phyloP scores from a whole-genome alignment of 257 asterid species.

The Coffea canephora region DNA sequence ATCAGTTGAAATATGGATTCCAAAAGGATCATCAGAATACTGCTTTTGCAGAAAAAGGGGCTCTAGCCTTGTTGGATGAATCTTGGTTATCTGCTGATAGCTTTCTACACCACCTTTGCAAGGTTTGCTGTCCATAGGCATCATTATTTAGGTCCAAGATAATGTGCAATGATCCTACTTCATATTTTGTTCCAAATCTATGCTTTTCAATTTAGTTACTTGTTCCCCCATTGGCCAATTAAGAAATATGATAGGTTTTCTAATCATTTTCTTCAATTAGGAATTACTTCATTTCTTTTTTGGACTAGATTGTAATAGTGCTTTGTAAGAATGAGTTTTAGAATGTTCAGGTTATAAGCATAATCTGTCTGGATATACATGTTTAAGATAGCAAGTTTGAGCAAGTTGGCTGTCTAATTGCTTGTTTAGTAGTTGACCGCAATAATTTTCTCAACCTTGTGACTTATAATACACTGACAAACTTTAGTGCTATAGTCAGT shows the following conservation, averaged over 20 bases:
- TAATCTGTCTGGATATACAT: neutral
- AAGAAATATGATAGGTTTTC: neutral
- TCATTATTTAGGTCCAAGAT: neutral
- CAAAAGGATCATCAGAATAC: conserved; percentile 50
- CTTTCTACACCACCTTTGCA: conserved; percentile 81
- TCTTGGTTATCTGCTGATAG: conserved; percentile 86
- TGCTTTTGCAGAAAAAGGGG: conserved; percentile 42
- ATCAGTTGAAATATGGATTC: conserved; percentile 78
- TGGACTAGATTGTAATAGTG: no score
- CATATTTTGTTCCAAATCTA: neutral
- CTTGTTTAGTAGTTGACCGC: neutral
- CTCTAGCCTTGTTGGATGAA: conserved; percentile 63
- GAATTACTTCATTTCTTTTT: neutral
- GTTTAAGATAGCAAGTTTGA: neutral
- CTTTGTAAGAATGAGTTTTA: neutral
- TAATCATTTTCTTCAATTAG: neutral
- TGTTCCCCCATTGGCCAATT: neutral
- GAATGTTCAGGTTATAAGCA: neutral
- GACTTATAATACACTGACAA: neutral
- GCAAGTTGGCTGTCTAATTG: neutral
- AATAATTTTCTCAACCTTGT: neutral
- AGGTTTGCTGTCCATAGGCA: conserved; percentile 38
- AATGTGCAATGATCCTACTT: neutral
- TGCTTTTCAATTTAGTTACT: neutral
- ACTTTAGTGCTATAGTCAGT: neutral